Evolutionary conservation across 1,139 yeast species (phyloP).

Genomic region (Taiozyma onychis): DNA sequence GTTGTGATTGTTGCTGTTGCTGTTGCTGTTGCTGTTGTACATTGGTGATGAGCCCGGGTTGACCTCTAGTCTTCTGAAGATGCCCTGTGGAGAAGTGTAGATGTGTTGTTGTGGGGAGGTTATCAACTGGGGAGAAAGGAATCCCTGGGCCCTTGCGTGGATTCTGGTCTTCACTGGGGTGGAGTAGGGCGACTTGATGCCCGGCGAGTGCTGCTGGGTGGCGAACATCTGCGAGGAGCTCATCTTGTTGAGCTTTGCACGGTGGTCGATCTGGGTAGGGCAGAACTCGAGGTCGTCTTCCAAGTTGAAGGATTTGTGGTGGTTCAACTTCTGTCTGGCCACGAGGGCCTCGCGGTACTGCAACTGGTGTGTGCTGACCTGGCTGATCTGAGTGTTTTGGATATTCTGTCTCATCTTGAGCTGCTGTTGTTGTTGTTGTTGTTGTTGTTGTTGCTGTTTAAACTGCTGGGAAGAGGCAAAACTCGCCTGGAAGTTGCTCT

Average conservation of each 20-base stretch:
- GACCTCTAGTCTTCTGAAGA: conserved; percentile 12
- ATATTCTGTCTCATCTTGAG: background rate
- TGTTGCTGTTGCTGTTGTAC: background rate
- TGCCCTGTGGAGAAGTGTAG: conserved; percentile 6
- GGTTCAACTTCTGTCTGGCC: conserved; percentile 45
- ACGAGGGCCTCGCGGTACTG: conserved; percentile 27
- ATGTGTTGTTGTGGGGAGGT: conserved; percentile 2
- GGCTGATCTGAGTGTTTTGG: background rate
- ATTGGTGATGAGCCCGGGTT: conserved; percentile 5
- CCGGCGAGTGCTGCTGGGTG: conserved; percentile 1
- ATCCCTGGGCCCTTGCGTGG: background rate
- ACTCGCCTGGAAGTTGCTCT: background rate
- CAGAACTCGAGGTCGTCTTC: conserved; percentile 73
- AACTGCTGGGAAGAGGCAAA: background rate
- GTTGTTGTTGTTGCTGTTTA: conserved; percentile 3
- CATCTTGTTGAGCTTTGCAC: conserved; percentile 3
- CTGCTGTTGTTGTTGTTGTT: conserved; percentile 2
- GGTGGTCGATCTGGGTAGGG: conserved; percentile 32
- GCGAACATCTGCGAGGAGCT: background rate
- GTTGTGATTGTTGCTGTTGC: background rate
- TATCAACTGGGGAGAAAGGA: conserved; percentile 1
- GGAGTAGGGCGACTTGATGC: conserved; percentile 13
- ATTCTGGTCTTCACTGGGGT: conserved; percentile 13
- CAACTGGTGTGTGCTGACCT: background rate
- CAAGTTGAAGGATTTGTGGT: conserved; percentile 61